Base-by-base conservation (phyloP, 768 basidiomycete genomes). In the Boletellus ananiceps region DNA sequence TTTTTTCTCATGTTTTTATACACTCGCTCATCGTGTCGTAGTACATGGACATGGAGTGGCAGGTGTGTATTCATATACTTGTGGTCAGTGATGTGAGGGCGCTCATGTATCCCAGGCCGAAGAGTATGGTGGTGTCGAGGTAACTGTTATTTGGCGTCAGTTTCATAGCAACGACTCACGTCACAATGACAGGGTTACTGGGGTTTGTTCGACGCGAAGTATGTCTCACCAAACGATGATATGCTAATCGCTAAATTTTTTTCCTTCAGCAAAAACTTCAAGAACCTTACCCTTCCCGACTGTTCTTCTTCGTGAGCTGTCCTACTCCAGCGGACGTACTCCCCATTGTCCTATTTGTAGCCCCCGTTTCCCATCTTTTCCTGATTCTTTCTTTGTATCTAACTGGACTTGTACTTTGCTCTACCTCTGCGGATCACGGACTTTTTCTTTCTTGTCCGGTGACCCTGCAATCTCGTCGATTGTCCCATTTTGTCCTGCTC, bases 11-110 rank as follows among this genome's bases (percentile, higher is more conserved):
- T 32, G 18, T 18, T 31, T 50, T 45, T 56, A 16, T 38, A 52
- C 36, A 3, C 29, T n/a, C 16, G 3, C 34, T 52, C 47, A 55
- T 12, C 4, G 19, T 21, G 4, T 19, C 9, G 16, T 44, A 89
- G 77, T 83, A 74, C 62, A 82, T 79, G 52, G 91, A 94, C 61
- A 88, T 93, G 66, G 68, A 73, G 29, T 93, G 89, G 91, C 91
- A 93, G 74, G 81, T 78, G 56, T 59, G 76, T 55, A 56, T 13
- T 12, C 19, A 29, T 42, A 23, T 50, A 18, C 45, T 33, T 34
- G 40, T 23, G 6, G 16, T 19, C 18, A 34, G 5, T 46, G 46
- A n/a, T 4, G 18, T 33, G 31, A 54, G 12, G 48, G 48, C 54
- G 35, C 35, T 62, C 16, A 64, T 32, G 38, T 40, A 38, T 56